phyloP scores from a whole-genome alignment of 139 green algal genomes.

The Dunaliella primolecta region DNA sequence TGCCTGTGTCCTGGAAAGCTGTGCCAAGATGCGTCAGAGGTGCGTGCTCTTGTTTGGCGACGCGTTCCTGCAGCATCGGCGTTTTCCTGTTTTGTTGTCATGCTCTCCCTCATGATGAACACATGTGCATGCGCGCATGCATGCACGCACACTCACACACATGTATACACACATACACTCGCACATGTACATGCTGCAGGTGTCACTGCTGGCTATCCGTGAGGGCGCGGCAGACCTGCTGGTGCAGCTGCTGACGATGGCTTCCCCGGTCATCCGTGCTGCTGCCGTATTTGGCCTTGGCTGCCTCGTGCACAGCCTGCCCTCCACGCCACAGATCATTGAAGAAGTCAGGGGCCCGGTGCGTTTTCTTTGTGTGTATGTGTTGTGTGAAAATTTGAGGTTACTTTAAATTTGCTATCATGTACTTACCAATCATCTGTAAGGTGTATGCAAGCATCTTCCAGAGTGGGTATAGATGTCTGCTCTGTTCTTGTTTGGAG shows the following conservation, averaged over 20 bases:
- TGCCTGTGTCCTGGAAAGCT: slow-evolving; percentile 89
- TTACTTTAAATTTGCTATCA: too few species aligned
- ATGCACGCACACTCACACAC: neutral
- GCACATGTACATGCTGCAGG: slow-evolving; percentile 6
- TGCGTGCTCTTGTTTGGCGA: slow-evolving; percentile 26
- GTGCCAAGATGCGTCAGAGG: slow-evolving; percentile 58
- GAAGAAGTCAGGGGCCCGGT: neutral
- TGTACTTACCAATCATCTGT: too few species aligned
- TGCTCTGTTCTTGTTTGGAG: too few species aligned
- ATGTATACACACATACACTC: neutral
- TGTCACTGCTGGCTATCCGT: slow-evolving; percentile 47
- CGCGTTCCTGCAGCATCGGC: too few species aligned
- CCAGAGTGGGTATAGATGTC: too few species aligned
- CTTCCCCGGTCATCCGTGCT: slow-evolving; percentile 76
- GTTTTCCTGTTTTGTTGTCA: too few species aligned
- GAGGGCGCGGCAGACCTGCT: slow-evolving; percentile 54
- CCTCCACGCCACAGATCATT: slow-evolving; percentile 10
- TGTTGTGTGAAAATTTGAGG: too few species aligned
- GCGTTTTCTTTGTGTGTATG: neutral
- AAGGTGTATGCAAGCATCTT: too few species aligned
- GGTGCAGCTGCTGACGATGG: slow-evolving; percentile 51
- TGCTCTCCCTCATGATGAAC: too few species aligned
- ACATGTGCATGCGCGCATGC: neutral
- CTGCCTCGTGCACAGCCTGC: slow-evolving; percentile 61
- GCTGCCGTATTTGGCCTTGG: slow-evolving; percentile 84